Conservation (phyloP, 2,329 filamentous ascomycete genomes). For the Cucurbitaria berberidis region DNA sequence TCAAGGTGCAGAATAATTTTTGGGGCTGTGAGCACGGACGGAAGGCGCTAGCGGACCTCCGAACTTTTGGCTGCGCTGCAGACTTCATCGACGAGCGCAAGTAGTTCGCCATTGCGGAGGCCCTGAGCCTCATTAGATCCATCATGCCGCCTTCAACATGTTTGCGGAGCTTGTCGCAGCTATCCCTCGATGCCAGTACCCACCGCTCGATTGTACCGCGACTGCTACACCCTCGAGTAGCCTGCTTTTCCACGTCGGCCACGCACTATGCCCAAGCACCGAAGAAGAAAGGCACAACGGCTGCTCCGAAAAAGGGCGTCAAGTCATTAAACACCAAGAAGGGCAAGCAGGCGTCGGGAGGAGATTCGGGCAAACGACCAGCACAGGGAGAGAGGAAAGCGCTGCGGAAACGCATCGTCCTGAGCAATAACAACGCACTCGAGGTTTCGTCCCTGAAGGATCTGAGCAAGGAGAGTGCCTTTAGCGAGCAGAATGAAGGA, state of each 20-base stretch:
- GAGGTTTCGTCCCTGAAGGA: constrained; percentile 72
- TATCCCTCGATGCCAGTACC: constrained; percentile 35
- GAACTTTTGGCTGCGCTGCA: constrained; percentile 25
- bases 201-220: constrained; percentile 33
- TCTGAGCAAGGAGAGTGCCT: constrained; percentile 62
- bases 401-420: constrained; percentile 83
- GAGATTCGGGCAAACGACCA: constrained; percentile 61
- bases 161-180: constrained; percentile 40
- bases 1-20: constrained; percentile 23
- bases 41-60: constrained; percentile 33
- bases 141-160: constrained; percentile 43
- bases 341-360: constrained; percentile 48
- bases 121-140: constrained; percentile 27
- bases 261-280: constrained; percentile 31
- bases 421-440: constrained; percentile 93
- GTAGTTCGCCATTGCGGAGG: constrained; percentile 34
- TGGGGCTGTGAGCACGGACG: constrained; percentile 14
- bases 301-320: constrained; percentile 43
- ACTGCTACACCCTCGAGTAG: constrained; percentile 30
- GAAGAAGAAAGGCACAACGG: constrained; percentile 36
- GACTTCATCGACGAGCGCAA: constrained; percentile 23
- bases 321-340: constrained; percentile 53
- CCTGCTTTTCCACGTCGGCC: constrained; percentile 46
- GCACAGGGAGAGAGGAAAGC: constrained; percentile 83
- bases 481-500: constrained; percentile 58